Base-by-base conservation (phyloP, 345 rosid genomes). In the Ricinus communis region DNA sequence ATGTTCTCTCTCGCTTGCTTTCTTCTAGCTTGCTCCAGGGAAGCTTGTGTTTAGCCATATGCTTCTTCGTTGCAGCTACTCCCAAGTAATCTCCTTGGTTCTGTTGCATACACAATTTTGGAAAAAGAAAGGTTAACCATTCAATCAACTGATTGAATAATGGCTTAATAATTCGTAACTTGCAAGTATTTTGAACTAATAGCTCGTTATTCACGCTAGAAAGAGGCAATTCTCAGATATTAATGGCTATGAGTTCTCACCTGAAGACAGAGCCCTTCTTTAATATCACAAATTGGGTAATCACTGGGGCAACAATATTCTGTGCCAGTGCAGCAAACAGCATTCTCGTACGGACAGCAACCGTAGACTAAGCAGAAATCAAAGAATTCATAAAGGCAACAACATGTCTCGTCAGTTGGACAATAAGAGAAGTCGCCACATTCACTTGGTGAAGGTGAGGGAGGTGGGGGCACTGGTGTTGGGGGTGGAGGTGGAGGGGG, bases 401-500 rank as follows among this genome's bases (percentile, higher is more conserved):
- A 90, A 59, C 93, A 90, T 3, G 96, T 88, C 74, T 86, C 85
- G 8, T 77, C 87, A 24, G 70, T 74, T 5, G 85, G 79, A 75
- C 96, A 90, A 61, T 78, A 86, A 19, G 87, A 71, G 68, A 12
- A 86, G 83, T 83, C 90, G 25, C 90, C 96, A 10, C 93, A 88
- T 38, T 82, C 66, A 68, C 66, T 83, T 12, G 96, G 93, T 8
- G 88, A 77, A 30, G 91, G 91, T 22, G 82, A 59, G 16, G 90
- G 82, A 6, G 96, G 84, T 0, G 87, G 79, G 0, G 86, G 86
- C 1, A 80, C 77, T 0, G 86, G 85, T 0, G 81, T 74, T 0
- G 85, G 80, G 0, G 82, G 66, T 0, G 81, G 74, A 0, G 80
- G 75, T 0, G 85, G 68, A 0, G 82, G 71, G 0, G 85, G 71